Evolutionary conservation across 805 yeast genomes (phyloP), one percentile per base, ranked within the genome.

Genomic region (Saccharomycopsis sp.): DNA sequence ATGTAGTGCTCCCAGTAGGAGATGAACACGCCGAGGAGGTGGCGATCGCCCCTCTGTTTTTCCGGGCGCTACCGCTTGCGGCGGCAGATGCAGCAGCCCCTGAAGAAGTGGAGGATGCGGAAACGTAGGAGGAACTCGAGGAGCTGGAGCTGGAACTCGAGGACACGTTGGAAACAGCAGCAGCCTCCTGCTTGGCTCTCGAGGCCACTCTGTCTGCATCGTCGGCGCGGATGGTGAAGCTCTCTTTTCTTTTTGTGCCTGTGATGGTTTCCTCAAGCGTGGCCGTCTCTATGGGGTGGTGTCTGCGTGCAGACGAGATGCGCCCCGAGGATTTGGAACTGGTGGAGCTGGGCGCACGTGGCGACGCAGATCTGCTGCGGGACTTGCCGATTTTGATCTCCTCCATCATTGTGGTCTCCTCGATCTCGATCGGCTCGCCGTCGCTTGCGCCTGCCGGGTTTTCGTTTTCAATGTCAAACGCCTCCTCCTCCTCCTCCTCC

Each of bases 401-500:
- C 12, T 16, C 24, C 15, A 18, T 20, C 47, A n/a, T 34, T 21
- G 16, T 48, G 16, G 41, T 52, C 18, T 41, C 52, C 8, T 46
- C 29, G 41, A 14, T n/a, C 34, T 15, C 24, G 16, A 23, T 50
- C 2, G 34, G 20, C 41, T 51, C 53, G 29, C 12, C 7, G 15
- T 51, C 53, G 34, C 34, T 51, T 24, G 18, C 34, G 29, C 18
- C 7, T 16, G 24, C 16, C 12, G n/a, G 15, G 34, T 51, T 51
- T 9, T 51, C 34, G 34, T 51, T 51, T 12, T 44, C 48, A 12
- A 16, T 44, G 16, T 44, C 48, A 29, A 29, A 29, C 9, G 37
- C 37, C 1, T 50, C 34, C 9, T 68, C 68, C n/a, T 66, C 64
- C 16, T 64, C 69, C 50, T 69, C 68, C 34, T 61, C 63, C 21